Base-by-base conservation (phyloP, 2,329 filamentous ascomycete genomes). In the Claviceps sp. region DNA sequence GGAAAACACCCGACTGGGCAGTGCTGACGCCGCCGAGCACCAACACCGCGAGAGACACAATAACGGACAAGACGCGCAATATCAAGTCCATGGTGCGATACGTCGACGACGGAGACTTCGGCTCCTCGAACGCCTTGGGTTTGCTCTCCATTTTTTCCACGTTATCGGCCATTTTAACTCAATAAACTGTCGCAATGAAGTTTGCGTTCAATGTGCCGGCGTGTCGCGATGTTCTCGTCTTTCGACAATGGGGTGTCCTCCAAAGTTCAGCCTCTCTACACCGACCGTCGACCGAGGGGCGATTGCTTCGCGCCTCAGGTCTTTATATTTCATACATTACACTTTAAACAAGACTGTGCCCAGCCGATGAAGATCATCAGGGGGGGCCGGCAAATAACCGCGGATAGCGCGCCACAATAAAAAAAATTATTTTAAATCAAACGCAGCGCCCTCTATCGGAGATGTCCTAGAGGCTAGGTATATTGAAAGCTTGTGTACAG, bases 11-110 rank as follows among this genome's bases (percentile, higher is more conserved):
- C 45, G 48, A 50, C 6, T 49, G 22, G 1, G 44, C 20, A 5
- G 49, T 42, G 42, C 42, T 34, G 20, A 54, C 30, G n/a, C 44
- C 52, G 5, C 52, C 52, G 8, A 54, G 24, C n/a, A 37, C 40
- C 18, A 54, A 20, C 26, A 54, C 38, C 7, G 41, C 45, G 14
- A 51, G 38, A 13, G 44, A 51, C 8, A 51, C 22, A 8, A 51
- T 8, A 3, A 41, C 18, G 14, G 44, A 48, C 13, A 50, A 1
- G 16, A 54, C 18, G 18, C 52, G 52, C 37, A 51, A 34, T 5
- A 4, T 22, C 20, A 44, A 44, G 42, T 44, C 42, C 11, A 26
- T 44, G 13, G 13, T 44, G 42, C 42, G 42, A 6, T 16, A 44
- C 22, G 42, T 7, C 42, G 22, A 44, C 42, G 16, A 26, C 20